Evolutionary conservation across 768 basidiomycete genomes (phyloP).

Genomic region (Hysterangium stoloniferum): DNA sequence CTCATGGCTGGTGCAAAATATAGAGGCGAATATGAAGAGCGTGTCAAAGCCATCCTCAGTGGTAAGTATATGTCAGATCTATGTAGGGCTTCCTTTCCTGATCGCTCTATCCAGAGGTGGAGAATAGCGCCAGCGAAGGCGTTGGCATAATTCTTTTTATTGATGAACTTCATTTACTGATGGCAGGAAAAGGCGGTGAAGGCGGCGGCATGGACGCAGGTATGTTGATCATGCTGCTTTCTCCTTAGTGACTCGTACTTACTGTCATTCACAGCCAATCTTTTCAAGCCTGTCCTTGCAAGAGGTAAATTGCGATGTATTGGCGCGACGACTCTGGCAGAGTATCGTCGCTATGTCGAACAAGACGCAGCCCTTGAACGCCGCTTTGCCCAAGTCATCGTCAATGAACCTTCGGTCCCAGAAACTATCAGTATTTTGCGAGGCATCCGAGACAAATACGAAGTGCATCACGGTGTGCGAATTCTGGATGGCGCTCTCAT

Average conservation of each 20-base stretch:
- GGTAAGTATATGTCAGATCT: conserved; percentile 14
- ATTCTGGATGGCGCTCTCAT: conserved; percentile 87
- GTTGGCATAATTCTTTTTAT: conserved; percentile 86
- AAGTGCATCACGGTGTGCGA: conserved; percentile 85
- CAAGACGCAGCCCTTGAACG: conserved; percentile 87
- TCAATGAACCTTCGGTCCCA: conserved; percentile 84
- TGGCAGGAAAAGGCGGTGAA: conserved; percentile 77
- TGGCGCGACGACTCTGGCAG: conserved; percentile 87
- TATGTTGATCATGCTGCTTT: background rate
- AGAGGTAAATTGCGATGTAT: conserved; percentile 73
- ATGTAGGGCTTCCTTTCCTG: background rate
- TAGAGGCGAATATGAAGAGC: conserved; percentile 96
- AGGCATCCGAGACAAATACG: conserved; percentile 91
- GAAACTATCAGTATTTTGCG: conserved; percentile 92
- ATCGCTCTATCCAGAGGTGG: conserved; percentile 56
- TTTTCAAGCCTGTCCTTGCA: conserved; percentile 88
- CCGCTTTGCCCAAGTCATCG: conserved; percentile 86
- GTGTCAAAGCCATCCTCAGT: conserved; percentile 83
- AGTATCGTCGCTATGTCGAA: conserved; percentile 91
- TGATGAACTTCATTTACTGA: conserved; percentile 90
- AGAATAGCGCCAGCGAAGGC: conserved; percentile 72
- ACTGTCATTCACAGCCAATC: conserved; percentile 40
- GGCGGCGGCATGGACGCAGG: conserved; percentile 88
- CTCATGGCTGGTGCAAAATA: conserved; percentile 90
- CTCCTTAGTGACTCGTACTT: background rate